Evolutionary conservation across 108 stramenopile genomes (phyloP).

Genomic region (Nannochloropsis gaditana): DNA sequence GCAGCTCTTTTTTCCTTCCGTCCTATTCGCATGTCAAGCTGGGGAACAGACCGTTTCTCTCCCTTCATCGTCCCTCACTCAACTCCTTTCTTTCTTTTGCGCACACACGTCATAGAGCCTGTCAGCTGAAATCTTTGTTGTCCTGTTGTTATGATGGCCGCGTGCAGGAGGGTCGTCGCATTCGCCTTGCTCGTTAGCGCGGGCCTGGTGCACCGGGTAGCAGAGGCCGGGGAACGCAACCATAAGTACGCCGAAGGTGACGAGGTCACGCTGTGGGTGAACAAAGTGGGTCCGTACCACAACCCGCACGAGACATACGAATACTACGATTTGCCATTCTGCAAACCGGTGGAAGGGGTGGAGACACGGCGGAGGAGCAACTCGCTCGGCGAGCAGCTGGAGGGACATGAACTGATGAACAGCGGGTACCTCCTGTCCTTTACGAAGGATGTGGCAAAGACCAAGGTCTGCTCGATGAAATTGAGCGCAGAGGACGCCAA

Average conservation of each 20-base stretch:
- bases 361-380: slow-evolving; percentile 43
- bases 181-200: neutral
- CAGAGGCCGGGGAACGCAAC: neutral
- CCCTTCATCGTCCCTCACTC: too few relatives aligned
- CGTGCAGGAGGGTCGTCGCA: neutral
- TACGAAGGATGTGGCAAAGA: slow-evolving; percentile 47
- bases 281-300: slow-evolving; percentile 95
- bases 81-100: too few relatives aligned
- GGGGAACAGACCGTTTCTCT: too few relatives aligned
- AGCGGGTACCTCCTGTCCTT: slow-evolving; percentile 63
- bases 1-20: too few relatives aligned
- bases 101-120: too few relatives aligned
- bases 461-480: slow-evolving; percentile 66
- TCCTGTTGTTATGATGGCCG: neutral
- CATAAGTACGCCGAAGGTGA: slow-evolving; percentile 28
- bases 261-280: slow-evolving; percentile 87
- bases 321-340: slow-evolving; percentile 94
- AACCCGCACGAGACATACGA: slow-evolving; percentile 97
- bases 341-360: slow-evolving; percentile 80
- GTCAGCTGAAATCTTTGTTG: too few relatives aligned
- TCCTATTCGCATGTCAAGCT: too few relatives aligned
- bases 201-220: neutral
- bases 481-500: slow-evolving; percentile 56
- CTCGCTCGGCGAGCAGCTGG: slow-evolving; percentile 60
- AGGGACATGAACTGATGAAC: slow-evolving; percentile 60